Base-by-base conservation (phyloP, 805 yeast species). In the Schwanniomyces polymorphus region DNA sequence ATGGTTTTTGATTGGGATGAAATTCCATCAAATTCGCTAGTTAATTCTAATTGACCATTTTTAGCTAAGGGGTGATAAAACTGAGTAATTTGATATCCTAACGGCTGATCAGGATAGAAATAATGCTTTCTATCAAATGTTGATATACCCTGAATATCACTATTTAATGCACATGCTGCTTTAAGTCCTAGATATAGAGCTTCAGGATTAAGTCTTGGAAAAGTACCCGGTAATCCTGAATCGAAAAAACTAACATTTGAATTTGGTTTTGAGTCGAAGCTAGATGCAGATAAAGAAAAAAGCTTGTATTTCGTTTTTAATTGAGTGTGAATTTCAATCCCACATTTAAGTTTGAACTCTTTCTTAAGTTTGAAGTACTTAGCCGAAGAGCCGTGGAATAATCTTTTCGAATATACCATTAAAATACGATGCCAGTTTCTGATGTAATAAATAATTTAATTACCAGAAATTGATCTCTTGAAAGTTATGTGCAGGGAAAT, bases 71-170 rank as follows among this genome's bases (percentile, higher is more conserved):
- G 97, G 29, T 76, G 76, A 61, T 79, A 89, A 59, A 82, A 88
- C 66, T 94, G 99, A 0, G 99, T 94, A 42, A 94, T 86, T 63
- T 94, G 99, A 66, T 91, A 94, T 1, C 99, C 99, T 44, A 87
- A 67, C 0, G 99, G 99, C 63, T 94, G 98, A 64, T 94, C 99
- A 1, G 91, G 92, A 64, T 94, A 94, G 65, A 94, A 91, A 64
- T 94, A 94, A 63, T 94, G 99, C 65, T 94, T 94, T 54, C 99
- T 74, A 60, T 94, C 99, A 64, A 94, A 94, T 1, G 84, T 72
- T 1, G 92, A 86, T 7, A 59, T 52, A 0, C 65, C 53, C 48
- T 79, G 80, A 12, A 94, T 75, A 0, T 72, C 61, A 48, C 89
- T 79, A 28, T 85, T 75, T 44, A 91, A 65, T 0, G 94, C 88